Evolutionary conservation across 2,329 filamentous ascomycete genomes (phyloP).

Genomic region (Lachnellula willkommii): DNA sequence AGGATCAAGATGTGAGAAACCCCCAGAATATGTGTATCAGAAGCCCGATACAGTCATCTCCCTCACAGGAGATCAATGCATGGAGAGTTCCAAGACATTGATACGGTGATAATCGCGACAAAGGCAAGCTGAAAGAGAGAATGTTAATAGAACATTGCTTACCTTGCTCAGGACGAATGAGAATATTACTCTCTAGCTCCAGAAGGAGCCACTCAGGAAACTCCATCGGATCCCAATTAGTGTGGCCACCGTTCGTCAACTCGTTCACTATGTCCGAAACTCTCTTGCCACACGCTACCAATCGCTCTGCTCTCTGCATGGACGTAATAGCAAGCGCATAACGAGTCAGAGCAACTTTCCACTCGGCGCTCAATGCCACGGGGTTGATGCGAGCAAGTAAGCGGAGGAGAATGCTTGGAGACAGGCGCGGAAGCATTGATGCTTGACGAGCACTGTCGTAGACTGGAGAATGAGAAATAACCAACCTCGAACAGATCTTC

Average conservation of each 20-base stretch:
- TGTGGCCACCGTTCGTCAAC: slow-evolving; percentile 46
- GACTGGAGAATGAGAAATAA: slow-evolving; percentile 18
- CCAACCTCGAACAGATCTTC: slow-evolving; percentile 5
- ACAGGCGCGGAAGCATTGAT: slow-evolving; percentile 16
- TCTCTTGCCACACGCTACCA: slow-evolving; percentile 30
- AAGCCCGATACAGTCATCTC: neutral
- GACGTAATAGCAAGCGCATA: slow-evolving; percentile 16
- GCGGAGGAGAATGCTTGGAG: slow-evolving; percentile 11
- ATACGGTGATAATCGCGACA: too few species aligned
- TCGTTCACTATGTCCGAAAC: slow-evolving; percentile 37
- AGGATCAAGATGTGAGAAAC: neutral
- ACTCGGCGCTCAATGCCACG: slow-evolving; percentile 2
- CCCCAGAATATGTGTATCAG: neutral
- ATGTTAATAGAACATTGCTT: neutral
- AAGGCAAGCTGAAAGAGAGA: neutral
- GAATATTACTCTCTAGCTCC: slow-evolving; percentile 57
- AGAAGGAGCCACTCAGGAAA: slow-evolving; percentile 58
- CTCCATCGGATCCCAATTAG: slow-evolving; percentile 47
- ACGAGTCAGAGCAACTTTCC: slow-evolving; percentile 12
- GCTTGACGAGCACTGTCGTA: slow-evolving; percentile 34
- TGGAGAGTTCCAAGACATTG: too few species aligned
- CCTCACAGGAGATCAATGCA: too few species aligned
- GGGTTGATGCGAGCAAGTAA: slow-evolving; percentile 5
- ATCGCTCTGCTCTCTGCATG: slow-evolving; percentile 29
- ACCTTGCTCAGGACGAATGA: slow-evolving; percentile 48